phyloP scores from a whole-genome alignment of 2,329 filamentous ascomycete species.

The Tolypocladium capitatum region DNA sequence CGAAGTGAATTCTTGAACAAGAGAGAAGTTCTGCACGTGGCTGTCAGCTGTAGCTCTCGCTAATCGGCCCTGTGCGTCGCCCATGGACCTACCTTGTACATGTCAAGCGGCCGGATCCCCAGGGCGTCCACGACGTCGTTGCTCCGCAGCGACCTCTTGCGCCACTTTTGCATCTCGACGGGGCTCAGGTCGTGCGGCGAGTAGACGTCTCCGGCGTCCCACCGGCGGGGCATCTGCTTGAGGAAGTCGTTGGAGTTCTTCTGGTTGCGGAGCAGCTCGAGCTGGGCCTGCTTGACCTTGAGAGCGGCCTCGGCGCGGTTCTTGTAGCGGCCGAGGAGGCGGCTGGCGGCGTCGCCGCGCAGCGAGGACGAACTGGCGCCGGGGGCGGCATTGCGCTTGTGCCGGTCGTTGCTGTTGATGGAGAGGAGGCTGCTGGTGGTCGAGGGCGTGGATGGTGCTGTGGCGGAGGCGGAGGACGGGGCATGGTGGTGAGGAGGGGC shows the following conservation, averaged over 20 bases:
- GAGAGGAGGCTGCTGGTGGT: constrained; percentile 11
- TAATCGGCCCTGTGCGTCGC: not conserved
- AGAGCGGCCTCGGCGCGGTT: constrained; percentile 7
- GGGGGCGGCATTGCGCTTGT: constrained; percentile 1
- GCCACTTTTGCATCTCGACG: constrained; percentile 73
- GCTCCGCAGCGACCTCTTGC: constrained; percentile 39
- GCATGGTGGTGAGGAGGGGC: constrained; percentile 2
- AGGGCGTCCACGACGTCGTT: constrained; percentile 69
- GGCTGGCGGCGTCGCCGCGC: constrained; percentile 14
- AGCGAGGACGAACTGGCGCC: constrained; percentile 1
- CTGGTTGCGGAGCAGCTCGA: constrained; percentile 24
- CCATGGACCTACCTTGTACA: constrained; percentile 62
- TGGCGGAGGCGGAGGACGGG: not conserved
- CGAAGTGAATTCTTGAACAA: constrained; percentile 82
- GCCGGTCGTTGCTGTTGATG: constrained; percentile 9
- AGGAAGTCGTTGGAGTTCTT: constrained; percentile 39
- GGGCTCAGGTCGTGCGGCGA: constrained; percentile 75
- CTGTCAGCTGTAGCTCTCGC: not conserved
- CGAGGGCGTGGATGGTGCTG: constrained; percentile 4
- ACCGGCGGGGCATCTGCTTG: constrained; percentile 55
- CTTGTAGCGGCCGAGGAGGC: constrained; percentile 15
- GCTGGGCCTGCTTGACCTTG: constrained; percentile 18
- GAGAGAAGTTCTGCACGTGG: constrained; percentile 66
- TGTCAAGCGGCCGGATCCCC: constrained; percentile 64
- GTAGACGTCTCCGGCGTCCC: constrained; percentile 73